Evolutionary conservation across 1,139 yeast genomes (phyloP), one percentile per base, ranked within the genome.

Genomic region (Arxiozyma slooffiae): DNA sequence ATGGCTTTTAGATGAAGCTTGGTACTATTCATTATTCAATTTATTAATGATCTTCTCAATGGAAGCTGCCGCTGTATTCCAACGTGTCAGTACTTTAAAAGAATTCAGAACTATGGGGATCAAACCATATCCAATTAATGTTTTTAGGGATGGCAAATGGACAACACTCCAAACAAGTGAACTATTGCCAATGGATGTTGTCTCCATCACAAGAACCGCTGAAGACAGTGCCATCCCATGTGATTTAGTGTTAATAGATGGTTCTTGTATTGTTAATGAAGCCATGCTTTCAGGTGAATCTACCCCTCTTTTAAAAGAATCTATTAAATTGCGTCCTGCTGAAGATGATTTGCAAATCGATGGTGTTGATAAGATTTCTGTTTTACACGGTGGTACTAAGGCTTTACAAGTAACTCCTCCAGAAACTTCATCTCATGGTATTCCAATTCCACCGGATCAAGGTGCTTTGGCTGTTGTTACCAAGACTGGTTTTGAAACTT

Each of bases 221-320:
- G 98, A 92, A 50, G 97, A 89, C 50, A 80, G 86, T 59, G 97
- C 97, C 1, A 73, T 92, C 51, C 97, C 99, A n/a, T 92, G 99
- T 74, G 99, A 92, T 68, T 72, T 92, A 71, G 71, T 92, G 44
- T 75, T 92, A 50, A 70, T 88, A 49, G 90, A 84, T 61, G 97
- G 97, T 48, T 76, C 95, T 43, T 94, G 94, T 53, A 90, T 90
- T 66, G 95, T 90, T 46, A 90, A 90, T 65, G 98, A 90, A 73
- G 97, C 97, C 37, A 90, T 90, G 97, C 81, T 90, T 54, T 86
- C 96, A 5, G 99, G 99, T 67, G 99, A 92, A 72, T 87, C 96
- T 7, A 92, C 98, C 46, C 99, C 99, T 9, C 74, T 92, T 60
- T 79, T 94, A 64, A 92, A 92, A 67, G 99, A 92, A 70, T 85